Evolutionary conservation across 345 rosid species (phyloP), one percentile per base, ranked within the genome.

Genomic region (Fremontodendron californicum): DNA sequence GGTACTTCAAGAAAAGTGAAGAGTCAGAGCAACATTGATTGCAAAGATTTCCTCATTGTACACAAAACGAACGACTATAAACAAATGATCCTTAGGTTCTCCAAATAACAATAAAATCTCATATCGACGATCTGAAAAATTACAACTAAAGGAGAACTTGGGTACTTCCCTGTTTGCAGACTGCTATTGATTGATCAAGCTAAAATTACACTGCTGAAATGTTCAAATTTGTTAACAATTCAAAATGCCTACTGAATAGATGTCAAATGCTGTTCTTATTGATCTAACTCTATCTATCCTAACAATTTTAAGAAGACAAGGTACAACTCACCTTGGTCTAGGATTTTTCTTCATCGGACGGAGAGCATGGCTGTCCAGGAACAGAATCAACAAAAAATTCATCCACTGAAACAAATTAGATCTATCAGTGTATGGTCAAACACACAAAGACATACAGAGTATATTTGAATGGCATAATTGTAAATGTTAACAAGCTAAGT

Each of bases 371-470:
- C 58, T 87, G 97, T 61, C 92, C 97, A 6, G 97, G 97, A 65
- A 90, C 85, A 6, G 97, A 88, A 86, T 94, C 98, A 65, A 85
- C 97, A 61, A 95, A 91, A 85, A 88, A 95, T 73, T 93, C 98
- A 79, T 91, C 99, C 80, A 88, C 90, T 88, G 90, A 51, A 81
- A 77, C 71, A 83, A 69, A 33, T 71, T 43, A 65, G 76, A 65
- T 4, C 58, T 2, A 79, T 76, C 66, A 76, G 78, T n/a, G 29
- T 49, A 12, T 7, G 21, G 31, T 69, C 4, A 40, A 70, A 70
- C 13, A 48, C 21, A 1, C n/a, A 9, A 2, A 48, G 0, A 6
- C 2, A 29, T 11, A 66, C 15, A 37, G 2, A 21, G 37, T 5
- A 45, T 33, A 35, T 33, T 8, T 23, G 29, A 68, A 42, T 25